A percentile compares a stretch with the other conserved stretches of the same genome.
These are phyloP conservation scores for Thraustochytrium striatum DNA, from an alignment of 352 stramenopile species.

Conservation along the genomic window DNA sequence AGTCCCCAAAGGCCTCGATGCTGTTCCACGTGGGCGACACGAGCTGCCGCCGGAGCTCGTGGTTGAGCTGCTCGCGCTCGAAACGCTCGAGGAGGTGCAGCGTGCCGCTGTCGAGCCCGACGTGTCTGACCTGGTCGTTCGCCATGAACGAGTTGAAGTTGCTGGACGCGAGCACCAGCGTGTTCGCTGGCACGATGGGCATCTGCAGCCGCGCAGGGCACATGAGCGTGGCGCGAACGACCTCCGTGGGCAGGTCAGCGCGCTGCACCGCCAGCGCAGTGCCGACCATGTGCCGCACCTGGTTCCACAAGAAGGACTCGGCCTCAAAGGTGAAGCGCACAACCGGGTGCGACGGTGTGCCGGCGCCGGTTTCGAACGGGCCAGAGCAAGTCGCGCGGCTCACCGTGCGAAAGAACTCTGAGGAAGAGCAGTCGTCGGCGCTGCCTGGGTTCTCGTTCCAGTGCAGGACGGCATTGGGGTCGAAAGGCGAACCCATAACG, in stretches of 20 bases:
- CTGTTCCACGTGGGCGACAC: too few relatives aligned
- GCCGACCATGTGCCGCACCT: constrained; percentile 83
- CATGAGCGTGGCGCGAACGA: constrained; percentile 69
- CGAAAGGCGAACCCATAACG: too few relatives aligned
- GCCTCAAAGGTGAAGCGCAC: constrained; percentile 72
- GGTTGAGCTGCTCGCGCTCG: too few relatives aligned
- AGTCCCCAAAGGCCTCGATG: too few relatives aligned
- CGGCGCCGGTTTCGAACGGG: neutral
- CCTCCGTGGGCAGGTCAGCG: constrained; percentile 63
- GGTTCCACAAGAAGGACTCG: constrained; percentile 76
- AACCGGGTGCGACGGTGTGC: constrained; percentile 56
- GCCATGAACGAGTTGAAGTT: constrained; percentile 75
- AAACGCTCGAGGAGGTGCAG: too few relatives aligned
- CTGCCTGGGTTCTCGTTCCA: constrained; percentile 20
- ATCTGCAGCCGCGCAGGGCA: constrained; percentile 62
- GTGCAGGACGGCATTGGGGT: neutral
- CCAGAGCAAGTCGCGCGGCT: neutral
- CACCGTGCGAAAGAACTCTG: neutral
- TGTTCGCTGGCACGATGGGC: constrained; percentile 75
- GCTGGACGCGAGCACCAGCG: constrained; percentile 73
- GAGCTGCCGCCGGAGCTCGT: too few relatives aligned
- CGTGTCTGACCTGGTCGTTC: too few relatives aligned
- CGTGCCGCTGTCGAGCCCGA: too few relatives aligned
- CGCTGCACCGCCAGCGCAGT: constrained; percentile 72
- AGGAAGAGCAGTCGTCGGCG: neutral